Evolutionary conservation across 805 yeast genomes (phyloP).

Genomic region (Metschnikowia santaceciliae): DNA sequence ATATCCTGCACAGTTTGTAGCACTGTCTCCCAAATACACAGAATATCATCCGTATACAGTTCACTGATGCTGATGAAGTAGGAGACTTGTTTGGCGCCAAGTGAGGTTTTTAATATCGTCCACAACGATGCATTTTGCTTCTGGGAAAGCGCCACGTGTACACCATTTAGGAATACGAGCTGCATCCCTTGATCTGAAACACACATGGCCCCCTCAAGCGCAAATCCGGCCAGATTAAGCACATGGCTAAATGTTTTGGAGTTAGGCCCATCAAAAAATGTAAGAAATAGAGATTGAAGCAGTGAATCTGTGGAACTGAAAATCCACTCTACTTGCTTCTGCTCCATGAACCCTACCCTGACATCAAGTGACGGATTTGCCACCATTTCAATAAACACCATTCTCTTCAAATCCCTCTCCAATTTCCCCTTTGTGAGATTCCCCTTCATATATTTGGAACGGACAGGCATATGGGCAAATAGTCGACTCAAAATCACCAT

Average conservation of each 20-base stretch:
- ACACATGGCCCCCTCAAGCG: not conserved
- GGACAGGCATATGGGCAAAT: constrained; percentile 43
- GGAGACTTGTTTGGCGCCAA: not conserved
- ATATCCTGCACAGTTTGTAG: not conserved
- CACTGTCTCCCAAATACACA: not conserved
- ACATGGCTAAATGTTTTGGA: not conserved
- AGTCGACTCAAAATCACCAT: constrained; percentile 32
- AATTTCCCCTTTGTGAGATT: constrained; percentile 18
- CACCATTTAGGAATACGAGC: not conserved
- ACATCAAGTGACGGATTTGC: constrained; percentile 16
- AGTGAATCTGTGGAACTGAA: not conserved
- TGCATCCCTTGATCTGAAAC: not conserved
- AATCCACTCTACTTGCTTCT: not conserved
- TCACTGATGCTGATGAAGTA: not conserved
- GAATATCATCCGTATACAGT: not conserved
- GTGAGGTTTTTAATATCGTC: not conserved
- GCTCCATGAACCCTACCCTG: not conserved
- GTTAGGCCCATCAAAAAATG: not conserved
- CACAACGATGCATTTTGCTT: not conserved
- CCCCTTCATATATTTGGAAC: constrained; percentile 26
- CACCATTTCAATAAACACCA: constrained; percentile 27
- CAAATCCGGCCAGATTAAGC: not conserved
- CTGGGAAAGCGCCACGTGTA: not conserved
- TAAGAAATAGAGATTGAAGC: not conserved
- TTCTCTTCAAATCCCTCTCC: constrained; percentile 25